Evolutionary conservation across 2,329 filamentous ascomycete species (phyloP).

Genomic region (Calonectria hawksworthii): DNA sequence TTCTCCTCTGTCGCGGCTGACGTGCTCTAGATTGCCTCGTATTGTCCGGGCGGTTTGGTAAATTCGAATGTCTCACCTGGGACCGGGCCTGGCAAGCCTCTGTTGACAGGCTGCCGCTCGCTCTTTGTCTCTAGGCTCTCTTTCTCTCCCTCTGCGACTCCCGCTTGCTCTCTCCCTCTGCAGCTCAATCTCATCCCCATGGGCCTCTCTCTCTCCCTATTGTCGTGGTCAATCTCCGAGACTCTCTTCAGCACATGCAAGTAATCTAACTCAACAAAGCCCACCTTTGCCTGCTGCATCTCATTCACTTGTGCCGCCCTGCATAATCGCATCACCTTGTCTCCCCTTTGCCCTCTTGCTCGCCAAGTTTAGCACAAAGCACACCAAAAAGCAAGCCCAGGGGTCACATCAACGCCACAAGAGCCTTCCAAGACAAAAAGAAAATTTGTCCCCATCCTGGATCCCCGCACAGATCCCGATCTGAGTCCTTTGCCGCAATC

Average conservation of each 20-base stretch:
- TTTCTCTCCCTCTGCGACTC: not conserved
- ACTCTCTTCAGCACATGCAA: constrained; percentile 7
- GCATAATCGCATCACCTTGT: not conserved
- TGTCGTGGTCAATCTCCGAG: not conserved
- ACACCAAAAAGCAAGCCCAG: constrained; percentile 29
- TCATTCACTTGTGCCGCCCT: not conserved
- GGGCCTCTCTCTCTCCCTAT: not conserved
- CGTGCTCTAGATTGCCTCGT: constrained; percentile 8
- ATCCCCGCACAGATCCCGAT: constrained; percentile 30
- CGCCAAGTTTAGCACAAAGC: constrained; percentile 13
- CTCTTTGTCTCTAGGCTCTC: not conserved
- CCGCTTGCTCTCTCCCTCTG: not conserved
- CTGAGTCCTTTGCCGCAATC: constrained; percentile 27
- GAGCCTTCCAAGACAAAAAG: constrained; percentile 12
- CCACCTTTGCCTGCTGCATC: not conserved
- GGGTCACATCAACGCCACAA: not conserved
- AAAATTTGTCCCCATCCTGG: not conserved
- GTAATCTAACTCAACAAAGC: not conserved
- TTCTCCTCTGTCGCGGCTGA: not conserved
- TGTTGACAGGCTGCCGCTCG: not conserved
- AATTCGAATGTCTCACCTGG: constrained; percentile 1
- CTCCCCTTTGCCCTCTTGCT: not conserved
- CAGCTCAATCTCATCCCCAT: not conserved
- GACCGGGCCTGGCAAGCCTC: not conserved
- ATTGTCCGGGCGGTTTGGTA: not conserved